Conservation (phyloP, 2,329 filamentous ascomycete genomes). For the Aureobasidium sp. region DNA sequence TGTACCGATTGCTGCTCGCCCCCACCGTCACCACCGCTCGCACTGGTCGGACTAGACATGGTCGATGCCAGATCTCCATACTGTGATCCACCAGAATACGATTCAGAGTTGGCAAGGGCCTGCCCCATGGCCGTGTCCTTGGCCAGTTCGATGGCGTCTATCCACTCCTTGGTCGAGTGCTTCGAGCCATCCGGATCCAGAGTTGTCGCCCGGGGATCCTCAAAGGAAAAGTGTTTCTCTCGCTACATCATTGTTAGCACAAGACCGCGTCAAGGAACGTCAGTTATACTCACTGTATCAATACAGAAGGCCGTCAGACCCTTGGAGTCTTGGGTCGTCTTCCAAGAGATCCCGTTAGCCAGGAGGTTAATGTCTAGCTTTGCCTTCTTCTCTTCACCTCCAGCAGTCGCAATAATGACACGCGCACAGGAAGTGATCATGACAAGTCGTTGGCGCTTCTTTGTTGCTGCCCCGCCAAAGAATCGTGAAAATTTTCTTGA, state of each 20-base stretch:
- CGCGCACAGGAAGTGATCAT: constrained; percentile 91
- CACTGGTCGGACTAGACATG: constrained; percentile 70
- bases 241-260: constrained; percentile 47
- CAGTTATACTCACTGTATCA: constrained; percentile 67
- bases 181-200: constrained; percentile 57
- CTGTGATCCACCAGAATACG: constrained; percentile 52
- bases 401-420: constrained; percentile 81
- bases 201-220: constrained; percentile 73
- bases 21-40: constrained; percentile 53
- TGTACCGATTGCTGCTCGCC: constrained; percentile 33
- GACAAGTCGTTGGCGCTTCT: constrained; percentile 87
- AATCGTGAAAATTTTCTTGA: constrained; percentile 83
- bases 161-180: constrained; percentile 79
- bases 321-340: constrained; percentile 75
- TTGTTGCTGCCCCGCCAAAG: constrained; percentile 83
- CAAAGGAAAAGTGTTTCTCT: constrained; percentile 86
- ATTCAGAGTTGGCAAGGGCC: constrained; percentile 52
- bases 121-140: constrained; percentile 76
- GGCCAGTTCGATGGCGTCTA: constrained; percentile 79
- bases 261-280: constrained; percentile 12
- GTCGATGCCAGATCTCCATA: constrained; percentile 42
- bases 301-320: constrained; percentile 83
- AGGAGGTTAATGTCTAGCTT: constrained; percentile 89
- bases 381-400: constrained; percentile 90
- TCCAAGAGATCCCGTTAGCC: constrained; percentile 67